Evolutionary conservation across 768 basidiomycete species (phyloP).

Genomic region (Gautieria morchelliformis): DNA sequence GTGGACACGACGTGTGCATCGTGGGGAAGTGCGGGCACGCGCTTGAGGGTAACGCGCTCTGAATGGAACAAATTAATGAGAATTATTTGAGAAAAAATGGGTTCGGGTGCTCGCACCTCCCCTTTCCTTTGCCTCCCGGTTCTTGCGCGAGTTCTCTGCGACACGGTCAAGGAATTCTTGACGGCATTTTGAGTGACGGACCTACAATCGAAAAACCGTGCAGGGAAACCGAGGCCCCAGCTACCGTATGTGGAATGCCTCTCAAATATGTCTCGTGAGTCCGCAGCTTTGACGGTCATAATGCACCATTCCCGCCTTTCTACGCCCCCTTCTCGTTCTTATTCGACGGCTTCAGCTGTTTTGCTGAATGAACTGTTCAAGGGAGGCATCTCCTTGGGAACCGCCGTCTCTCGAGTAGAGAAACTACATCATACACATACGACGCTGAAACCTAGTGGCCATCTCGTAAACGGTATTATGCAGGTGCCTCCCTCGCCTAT

Average conservation of each 20-base stretch:
- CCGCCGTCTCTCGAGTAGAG: no score
- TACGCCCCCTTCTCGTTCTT: no score
- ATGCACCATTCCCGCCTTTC: no score
- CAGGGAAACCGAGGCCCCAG: background rate
- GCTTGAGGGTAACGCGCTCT: slow-evolving; percentile 82
- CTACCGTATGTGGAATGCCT: no score
- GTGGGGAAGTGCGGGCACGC: slow-evolving; percentile 76
- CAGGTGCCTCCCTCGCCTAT: no score
- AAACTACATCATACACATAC: slow-evolving; percentile 11
- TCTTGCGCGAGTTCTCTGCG: slow-evolving; percentile 79
- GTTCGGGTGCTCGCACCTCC: slow-evolving; percentile 52
- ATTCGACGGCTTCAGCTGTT: no score
- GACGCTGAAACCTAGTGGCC: no score
- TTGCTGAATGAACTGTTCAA: no score
- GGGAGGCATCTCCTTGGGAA: no score
- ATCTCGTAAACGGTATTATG: no score
- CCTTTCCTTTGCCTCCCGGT: slow-evolving; percentile 79
- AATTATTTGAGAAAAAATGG: slow-evolving; percentile 5
- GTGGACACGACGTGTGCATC: slow-evolving; percentile 66
- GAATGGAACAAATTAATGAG: slow-evolving; percentile 1
- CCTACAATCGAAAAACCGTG: background rate
- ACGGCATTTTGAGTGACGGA: slow-evolving; percentile 93
- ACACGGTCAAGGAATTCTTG: slow-evolving; percentile 97
- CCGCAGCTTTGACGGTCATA: no score
- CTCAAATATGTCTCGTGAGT: no score